These are phyloP conservation scores for Orychophragmus violaceus DNA, from an alignment of 345 rosid species.

Conservation along the genomic window DNA sequence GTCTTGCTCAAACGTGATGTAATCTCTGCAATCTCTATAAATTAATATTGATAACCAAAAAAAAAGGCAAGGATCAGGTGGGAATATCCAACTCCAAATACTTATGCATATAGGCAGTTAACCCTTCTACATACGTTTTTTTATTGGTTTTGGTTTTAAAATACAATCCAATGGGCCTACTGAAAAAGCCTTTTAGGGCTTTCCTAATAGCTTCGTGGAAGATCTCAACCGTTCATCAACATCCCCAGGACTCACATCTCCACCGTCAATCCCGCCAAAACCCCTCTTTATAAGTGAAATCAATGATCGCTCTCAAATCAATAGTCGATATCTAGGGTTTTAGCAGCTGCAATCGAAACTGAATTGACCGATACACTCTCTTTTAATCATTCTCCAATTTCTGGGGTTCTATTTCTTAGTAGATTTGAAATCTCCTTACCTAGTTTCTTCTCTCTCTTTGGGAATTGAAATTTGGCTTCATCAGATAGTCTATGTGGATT, in stretches of 20 bases:
- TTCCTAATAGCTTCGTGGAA: no score
- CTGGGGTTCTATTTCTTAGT: background rate
- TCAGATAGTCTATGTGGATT: conserved; percentile 73
- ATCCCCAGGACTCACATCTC: background rate
- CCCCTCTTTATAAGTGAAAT: conserved; percentile 2
- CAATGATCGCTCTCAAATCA: background rate
- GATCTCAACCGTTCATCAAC: background rate
- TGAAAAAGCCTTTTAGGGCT: conserved; percentile 18
- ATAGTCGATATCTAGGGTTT: background rate
- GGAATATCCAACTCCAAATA: no score
- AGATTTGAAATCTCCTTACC: background rate
- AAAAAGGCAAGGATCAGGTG: no score
- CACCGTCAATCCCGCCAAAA: background rate
- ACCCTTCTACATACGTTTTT: no score
- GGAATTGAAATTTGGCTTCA: conserved; percentile 34
- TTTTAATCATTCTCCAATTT: no score
- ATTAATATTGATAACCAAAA: no score
- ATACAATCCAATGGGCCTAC: background rate
- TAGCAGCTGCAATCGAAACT: background rate
- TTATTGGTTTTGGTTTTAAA: background rate
- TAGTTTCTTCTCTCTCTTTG: background rate
- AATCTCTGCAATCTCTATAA: no score
- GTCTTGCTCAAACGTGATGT: no score
- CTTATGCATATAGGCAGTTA: no score
- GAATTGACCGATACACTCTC: no score